These are phyloP conservation scores for Barnettozyma sp. DNA, from an alignment of 805 yeast species.

Conservation along the genomic window DNA sequence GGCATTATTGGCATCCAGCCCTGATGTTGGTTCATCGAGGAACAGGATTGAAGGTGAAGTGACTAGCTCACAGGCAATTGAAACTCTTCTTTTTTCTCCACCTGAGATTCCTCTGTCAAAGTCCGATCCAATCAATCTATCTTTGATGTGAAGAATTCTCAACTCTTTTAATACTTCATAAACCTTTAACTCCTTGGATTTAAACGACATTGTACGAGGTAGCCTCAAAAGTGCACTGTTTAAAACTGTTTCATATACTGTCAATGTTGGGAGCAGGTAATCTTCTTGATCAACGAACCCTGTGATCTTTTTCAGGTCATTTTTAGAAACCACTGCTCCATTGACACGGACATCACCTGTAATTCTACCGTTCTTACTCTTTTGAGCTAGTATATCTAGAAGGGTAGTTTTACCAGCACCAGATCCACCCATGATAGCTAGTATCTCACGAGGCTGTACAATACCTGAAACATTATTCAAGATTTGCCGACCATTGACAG, in stretches of 20 bases:
- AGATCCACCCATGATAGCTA: slow-evolving; percentile 97
- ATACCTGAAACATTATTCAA: slow-evolving; percentile 63
- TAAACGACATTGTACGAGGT: slow-evolving; percentile 71
- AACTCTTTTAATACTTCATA: slow-evolving; percentile 79
- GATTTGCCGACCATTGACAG: slow-evolving; percentile 45
- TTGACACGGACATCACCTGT: slow-evolving; percentile 69
- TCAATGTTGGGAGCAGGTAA: slow-evolving; percentile 79
- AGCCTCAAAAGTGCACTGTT: slow-evolving; percentile 85
- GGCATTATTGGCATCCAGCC: slow-evolving; percentile 91
- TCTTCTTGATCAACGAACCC: slow-evolving; percentile 98
- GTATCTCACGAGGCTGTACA: slow-evolving; percentile 79
- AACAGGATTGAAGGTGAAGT: slow-evolving; percentile 81
- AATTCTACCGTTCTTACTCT: slow-evolving; percentile 68
- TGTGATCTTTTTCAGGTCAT: slow-evolving; percentile 55
- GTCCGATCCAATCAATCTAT: slow-evolving; percentile 82
- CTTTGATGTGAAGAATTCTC: slow-evolving; percentile 76
- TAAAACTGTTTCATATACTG: slow-evolving; percentile 92
- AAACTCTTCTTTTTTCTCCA: slow-evolving; percentile 87
- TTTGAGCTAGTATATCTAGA: slow-evolving; percentile 84
- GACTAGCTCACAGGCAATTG: slow-evolving; percentile 88
- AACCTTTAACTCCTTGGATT: slow-evolving; percentile 71
- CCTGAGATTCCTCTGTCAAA: slow-evolving; percentile 90
- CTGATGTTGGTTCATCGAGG: slow-evolving; percentile 92
- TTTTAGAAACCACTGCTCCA: slow-evolving; percentile 43
- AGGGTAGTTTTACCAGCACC: slow-evolving; percentile 98